Evolutionary conservation across 2,329 filamentous ascomycete genomes (phyloP).

Genomic region (Malbranchea zuffiana): DNA sequence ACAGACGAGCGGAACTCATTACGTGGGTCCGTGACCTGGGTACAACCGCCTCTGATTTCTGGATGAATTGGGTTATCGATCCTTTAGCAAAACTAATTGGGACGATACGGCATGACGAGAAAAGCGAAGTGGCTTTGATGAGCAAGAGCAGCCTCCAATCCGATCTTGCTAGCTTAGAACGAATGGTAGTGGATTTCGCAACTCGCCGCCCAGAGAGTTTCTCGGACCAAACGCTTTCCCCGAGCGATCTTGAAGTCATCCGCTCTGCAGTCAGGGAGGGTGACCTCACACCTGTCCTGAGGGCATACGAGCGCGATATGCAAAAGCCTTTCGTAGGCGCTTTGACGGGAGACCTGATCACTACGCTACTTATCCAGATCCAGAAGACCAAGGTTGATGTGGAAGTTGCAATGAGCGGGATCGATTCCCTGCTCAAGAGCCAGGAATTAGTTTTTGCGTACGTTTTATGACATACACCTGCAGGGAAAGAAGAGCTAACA

Average conservation of each 20-base stretch:
- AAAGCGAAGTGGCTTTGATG: slow-evolving; percentile 92
- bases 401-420: slow-evolving; percentile 89
- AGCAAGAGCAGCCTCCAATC: slow-evolving; percentile 83
- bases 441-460: slow-evolving; percentile 87
- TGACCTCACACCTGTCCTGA: slow-evolving; percentile 82
- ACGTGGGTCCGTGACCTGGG: slow-evolving; percentile 73
- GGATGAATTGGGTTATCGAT: slow-evolving; percentile 90
- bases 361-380: slow-evolving; percentile 86
- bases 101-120: slow-evolving; percentile 86
- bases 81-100: slow-evolving; percentile 71
- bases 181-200: slow-evolving; percentile 97
- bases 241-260: slow-evolving; percentile 62
- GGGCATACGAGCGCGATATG: slow-evolving; percentile 82
- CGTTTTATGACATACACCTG: slow-evolving; percentile 9
- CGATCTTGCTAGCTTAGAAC: slow-evolving; percentile 81
- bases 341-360: slow-evolving; percentile 72
- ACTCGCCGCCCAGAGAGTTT: slow-evolving; percentile 56
- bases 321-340: slow-evolving; percentile 71
- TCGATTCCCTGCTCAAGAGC: slow-evolving; percentile 86
- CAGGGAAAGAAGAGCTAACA: slow-evolving; percentile 6
- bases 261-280: slow-evolving; percentile 74
- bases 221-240: slow-evolving; percentile 45
- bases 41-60: slow-evolving; percentile 73
- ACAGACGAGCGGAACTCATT: slow-evolving; percentile 63
- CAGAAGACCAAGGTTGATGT: slow-evolving; percentile 99